Conservation (phyloP, 2,329 filamentous ascomycete genomes). For the Colletotrichum sp. region DNA sequence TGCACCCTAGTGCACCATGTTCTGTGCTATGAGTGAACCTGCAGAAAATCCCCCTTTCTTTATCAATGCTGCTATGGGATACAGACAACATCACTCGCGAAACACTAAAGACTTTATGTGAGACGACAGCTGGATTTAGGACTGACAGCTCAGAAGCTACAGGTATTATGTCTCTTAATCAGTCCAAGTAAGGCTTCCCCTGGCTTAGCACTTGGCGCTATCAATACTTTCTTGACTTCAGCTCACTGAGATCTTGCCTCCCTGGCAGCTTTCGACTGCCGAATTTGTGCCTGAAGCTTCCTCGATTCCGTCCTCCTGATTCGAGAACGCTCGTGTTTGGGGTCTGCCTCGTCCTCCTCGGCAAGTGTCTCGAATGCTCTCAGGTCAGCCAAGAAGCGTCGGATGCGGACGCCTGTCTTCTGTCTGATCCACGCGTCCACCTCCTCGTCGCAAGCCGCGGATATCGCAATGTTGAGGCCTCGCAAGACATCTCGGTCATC, state of each 20-base stretch:
- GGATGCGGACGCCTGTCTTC: conserved; percentile 57
- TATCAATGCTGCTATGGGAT: background rate
- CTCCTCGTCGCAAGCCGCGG: conserved; percentile 60
- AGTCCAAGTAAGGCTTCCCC: background rate
- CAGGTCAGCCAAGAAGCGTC: conserved; percentile 60
- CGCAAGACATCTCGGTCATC: conserved; percentile 57
- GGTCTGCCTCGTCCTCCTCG: conserved; percentile 31
- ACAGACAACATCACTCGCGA: background rate
- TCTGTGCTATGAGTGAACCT: background rate
- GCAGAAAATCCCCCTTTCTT: background rate
- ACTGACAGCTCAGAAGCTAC: background rate
- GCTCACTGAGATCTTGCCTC: background rate
- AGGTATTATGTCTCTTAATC: background rate
- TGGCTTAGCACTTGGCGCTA: background rate
- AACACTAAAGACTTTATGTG: background rate
- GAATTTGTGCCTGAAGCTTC: conserved; percentile 39
- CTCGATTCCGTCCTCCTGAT: conserved; percentile 36
- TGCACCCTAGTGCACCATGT: background rate
- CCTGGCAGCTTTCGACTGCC: conserved; percentile 29
- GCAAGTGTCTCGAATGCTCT: conserved; percentile 54
- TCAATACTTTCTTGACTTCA: background rate
- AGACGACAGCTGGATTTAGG: background rate
- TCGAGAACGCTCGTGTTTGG: conserved; percentile 28
- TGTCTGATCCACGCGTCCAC: conserved; percentile 58
- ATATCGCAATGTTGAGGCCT: conserved; percentile 60